These are phyloP conservation scores for Nakaseomyces delphensis DNA, from an alignment of 1,139 yeast species.

Conservation along the genomic window DNA sequence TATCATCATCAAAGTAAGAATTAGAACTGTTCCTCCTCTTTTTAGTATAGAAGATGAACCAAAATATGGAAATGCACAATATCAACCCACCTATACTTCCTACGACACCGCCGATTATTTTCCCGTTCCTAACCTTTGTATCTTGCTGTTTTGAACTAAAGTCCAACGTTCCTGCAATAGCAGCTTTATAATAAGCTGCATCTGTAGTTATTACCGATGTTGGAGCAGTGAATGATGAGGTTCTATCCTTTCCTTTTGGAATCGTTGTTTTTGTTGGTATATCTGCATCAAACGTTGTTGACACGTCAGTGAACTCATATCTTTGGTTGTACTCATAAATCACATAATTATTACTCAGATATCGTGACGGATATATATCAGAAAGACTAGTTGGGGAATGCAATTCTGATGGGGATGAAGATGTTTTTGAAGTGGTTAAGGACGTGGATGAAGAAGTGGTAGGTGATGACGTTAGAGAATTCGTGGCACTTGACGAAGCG, in stretches of 20 bases:
- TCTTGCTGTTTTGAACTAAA: background rate
- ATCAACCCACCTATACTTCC: constrained; percentile 9
- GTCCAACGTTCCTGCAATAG: constrained; percentile 9
- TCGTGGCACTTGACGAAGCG: too few species aligned
- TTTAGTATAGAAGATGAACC: constrained; percentile 5
- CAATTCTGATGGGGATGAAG: background rate
- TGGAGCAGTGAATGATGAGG: constrained; percentile 6
- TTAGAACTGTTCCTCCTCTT: constrained; percentile 1
- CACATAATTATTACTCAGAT: background rate
- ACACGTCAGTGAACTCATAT: constrained; percentile 10
- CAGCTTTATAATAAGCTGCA: constrained; percentile 8
- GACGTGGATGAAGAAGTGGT: too few species aligned
- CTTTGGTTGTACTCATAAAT: constrained; percentile 7
- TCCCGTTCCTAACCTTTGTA: background rate
- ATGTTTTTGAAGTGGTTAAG: too few species aligned
- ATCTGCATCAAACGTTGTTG: constrained; percentile 10
- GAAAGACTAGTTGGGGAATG: background rate
- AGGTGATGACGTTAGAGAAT: too few species aligned
- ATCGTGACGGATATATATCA: background rate
- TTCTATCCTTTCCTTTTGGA: background rate
- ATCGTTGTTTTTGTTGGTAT: constrained; percentile 7
- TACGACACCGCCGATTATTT: constrained; percentile 9
- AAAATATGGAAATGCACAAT: constrained; percentile 3
- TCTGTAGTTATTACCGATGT: constrained; percentile 6
- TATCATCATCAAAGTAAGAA: constrained; percentile 2